Conservation (phyloP, 257 asterid genomes). For the Salvia hispanica region DNA sequence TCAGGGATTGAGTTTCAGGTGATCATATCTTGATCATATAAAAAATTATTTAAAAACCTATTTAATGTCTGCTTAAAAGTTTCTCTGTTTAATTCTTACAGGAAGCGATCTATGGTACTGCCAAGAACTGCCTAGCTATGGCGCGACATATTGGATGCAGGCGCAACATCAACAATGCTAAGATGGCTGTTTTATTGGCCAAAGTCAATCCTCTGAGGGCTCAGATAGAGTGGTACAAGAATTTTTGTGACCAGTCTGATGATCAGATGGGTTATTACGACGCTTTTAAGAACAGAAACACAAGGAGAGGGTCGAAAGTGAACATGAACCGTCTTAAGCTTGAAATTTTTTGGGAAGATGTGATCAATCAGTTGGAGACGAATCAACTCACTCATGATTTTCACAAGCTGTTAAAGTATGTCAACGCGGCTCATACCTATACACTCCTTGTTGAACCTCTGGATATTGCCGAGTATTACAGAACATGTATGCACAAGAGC, state of each 20-base stretch:
- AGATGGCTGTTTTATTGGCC: constrained; percentile 58
- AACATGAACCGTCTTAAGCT: constrained; percentile 58
- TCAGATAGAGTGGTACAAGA: constrained; percentile 81
- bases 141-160: constrained; percentile 67
- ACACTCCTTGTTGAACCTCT: constrained; percentile 85
- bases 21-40: neutral
- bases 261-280: constrained; percentile 85
- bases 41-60: neutral
- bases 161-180: constrained; percentile 72
- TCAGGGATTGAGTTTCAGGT: constrained; percentile 61
- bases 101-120: constrained; percentile 54
- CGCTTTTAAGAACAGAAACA: constrained; percentile 63
- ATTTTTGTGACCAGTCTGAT: constrained; percentile 62
- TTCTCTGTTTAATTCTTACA: constrained; percentile 31
- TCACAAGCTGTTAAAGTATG: constrained; percentile 66
- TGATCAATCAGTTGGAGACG: constrained; percentile 59
- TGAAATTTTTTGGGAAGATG: constrained; percentile 64
- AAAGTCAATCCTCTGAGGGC: constrained; percentile 68
- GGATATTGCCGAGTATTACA: constrained; percentile 84
- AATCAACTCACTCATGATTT: constrained; percentile 83
- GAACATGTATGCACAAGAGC: constrained; percentile 56
- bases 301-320: constrained; percentile 55
- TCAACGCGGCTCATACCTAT: constrained; percentile 69
- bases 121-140: constrained; percentile 55
- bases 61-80: constrained; percentile 14